phyloP scores from a whole-genome alignment of 176 grass and related monocot species.

The Chrysopogon serrulatus region DNA sequence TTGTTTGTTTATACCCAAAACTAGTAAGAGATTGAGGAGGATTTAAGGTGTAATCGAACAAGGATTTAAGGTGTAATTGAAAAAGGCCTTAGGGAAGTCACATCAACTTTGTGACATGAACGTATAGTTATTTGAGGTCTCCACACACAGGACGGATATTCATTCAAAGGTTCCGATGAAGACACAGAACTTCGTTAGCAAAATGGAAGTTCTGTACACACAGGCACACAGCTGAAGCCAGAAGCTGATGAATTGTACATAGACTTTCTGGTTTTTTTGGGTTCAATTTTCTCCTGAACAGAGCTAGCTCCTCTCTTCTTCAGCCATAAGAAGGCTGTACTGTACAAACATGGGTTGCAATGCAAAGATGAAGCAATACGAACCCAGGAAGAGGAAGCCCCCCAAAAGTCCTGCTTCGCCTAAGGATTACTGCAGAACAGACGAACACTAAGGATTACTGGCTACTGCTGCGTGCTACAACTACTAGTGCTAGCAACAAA shows the following conservation, averaged over 20 bases:
- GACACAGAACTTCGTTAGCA: not conserved
- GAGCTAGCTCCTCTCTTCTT: not conserved
- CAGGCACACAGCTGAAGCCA: not conserved
- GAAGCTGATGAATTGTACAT: not conserved
- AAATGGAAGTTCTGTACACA: not conserved
- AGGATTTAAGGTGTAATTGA: too few relatives aligned
- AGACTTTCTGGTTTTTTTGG: not conserved
- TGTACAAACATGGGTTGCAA: not conserved
- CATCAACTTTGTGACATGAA: not conserved
- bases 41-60: too few relatives aligned
- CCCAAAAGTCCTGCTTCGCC: not conserved
- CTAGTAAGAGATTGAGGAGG: too few relatives aligned
- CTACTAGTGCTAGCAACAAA: not conserved
- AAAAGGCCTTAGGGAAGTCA: not conserved
- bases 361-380: not conserved
- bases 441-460: not conserved
- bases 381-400: not conserved
- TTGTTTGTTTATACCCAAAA: too few relatives aligned
- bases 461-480: too few relatives aligned
- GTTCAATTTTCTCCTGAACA: conserved; percentile 1
- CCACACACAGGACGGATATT: too few relatives aligned
- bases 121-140: not conserved
- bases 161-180: not conserved
- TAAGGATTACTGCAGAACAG: not conserved
- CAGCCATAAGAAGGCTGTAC: not conserved